A percentile compares a stretch with the other conserved stretches of the same genome.
Conservation (phyloP, 805 yeast genomes). For the Barnettozyma sucrosica region DNA sequence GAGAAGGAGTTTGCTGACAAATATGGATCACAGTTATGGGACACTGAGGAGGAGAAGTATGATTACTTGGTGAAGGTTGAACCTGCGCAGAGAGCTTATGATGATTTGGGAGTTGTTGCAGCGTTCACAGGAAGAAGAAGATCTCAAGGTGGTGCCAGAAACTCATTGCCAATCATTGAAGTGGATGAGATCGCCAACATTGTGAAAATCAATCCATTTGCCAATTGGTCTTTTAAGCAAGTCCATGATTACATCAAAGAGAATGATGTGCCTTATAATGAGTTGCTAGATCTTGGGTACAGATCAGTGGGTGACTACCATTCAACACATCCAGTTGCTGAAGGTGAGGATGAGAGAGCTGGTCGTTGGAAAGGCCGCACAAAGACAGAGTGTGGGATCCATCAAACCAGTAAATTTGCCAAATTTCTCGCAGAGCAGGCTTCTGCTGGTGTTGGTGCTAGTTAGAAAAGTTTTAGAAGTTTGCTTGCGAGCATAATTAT, state of each 20-base stretch:
- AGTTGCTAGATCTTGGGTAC: conserved; percentile 76
- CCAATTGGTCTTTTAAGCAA: conserved; percentile 71
- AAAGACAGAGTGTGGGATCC: conserved; percentile 95
- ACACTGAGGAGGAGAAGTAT: conserved; percentile 68
- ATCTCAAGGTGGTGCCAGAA: conserved; percentile 84
- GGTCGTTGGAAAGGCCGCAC: conserved; percentile 94
- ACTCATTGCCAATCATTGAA: conserved; percentile 68
- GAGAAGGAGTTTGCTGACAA: conserved; percentile 58
- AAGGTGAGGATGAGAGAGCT: conserved; percentile 93
- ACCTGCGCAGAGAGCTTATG: conserved; percentile 82
- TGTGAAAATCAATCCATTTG: conserved; percentile 84
- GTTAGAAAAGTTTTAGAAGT: not conserved
- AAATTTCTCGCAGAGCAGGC: conserved; percentile 39
- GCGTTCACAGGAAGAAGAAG: conserved; percentile 89
- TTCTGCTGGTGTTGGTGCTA: not conserved
- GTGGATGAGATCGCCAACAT: conserved; percentile 63
- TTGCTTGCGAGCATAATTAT: not conserved
- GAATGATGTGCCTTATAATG: conserved; percentile 80
- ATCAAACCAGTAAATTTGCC: conserved; percentile 70
- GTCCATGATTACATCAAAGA: conserved; percentile 65
- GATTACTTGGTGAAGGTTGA: conserved; percentile 90
- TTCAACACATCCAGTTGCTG: conserved; percentile 82
- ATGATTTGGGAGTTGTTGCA: conserved; percentile 65
- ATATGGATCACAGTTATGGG: conserved; percentile 82
- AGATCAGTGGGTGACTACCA: conserved; percentile 95